Evolutionary conservation across 169 alveolate genomes (phyloP).

Genomic region (Ichthyophthirius multifiliis): DNA sequence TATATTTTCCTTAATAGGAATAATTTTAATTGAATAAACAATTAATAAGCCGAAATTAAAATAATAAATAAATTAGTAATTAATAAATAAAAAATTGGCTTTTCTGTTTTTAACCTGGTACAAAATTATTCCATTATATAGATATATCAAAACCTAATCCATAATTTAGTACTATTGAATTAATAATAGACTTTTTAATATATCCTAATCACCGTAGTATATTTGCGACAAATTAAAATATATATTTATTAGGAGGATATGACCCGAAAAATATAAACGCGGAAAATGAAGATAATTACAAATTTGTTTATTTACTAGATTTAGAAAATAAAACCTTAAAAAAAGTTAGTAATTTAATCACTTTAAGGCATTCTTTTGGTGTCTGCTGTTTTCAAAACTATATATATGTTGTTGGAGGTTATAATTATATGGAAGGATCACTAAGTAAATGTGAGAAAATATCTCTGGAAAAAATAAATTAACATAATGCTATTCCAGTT

Average conservation of each 20-base stretch:
- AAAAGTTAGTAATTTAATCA: neutral
- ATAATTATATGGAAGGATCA: neutral
- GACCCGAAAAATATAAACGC: neutral
- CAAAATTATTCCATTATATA: neutral
- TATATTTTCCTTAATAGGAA: neutral
- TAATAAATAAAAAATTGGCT: neutral
- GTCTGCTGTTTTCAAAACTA: neutral
- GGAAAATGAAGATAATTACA: neutral
- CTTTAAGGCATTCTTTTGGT: neutral
- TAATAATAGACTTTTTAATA: neutral
- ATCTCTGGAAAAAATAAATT: neutral
- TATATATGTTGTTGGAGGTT: neutral
- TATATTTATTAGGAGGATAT: slow-evolving; percentile 1
- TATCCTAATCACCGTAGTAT: neutral
- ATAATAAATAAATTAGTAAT: too few species aligned
- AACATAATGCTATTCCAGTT: neutral
- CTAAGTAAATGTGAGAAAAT: slow-evolving; percentile 2
- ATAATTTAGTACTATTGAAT: neutral
- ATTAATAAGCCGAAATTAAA: too few species aligned
- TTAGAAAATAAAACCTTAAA: neutral
- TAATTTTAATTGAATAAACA: too few species aligned
- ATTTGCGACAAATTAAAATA: neutral
- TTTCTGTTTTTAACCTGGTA: neutral
- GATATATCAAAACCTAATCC: neutral
- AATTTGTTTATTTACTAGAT: neutral